Percentiles rank a stretch among this genome's conserved stretches.
These are phyloP conservation scores for Sclerotinia nivalis DNA, from an alignment of 2,329 filamentous ascomycete genomes.

Conservation along the genomic window DNA sequence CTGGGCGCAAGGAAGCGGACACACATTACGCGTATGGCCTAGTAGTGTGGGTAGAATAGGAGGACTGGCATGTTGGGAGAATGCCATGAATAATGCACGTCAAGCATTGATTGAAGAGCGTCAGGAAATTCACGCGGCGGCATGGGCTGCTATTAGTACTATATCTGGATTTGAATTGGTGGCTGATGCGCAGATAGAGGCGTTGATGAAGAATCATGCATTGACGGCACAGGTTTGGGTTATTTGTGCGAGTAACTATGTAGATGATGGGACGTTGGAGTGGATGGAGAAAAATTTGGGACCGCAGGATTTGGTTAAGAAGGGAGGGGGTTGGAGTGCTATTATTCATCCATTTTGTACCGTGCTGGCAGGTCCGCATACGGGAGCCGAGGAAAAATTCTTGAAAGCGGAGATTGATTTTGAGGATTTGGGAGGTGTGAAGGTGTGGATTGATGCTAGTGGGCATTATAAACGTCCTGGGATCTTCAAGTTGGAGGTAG, in stretches of 20 bases:
- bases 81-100: constrained; percentile 13
- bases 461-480: constrained; percentile 22
- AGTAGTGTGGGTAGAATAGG: constrained; percentile 3
- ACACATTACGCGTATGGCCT: not conserved
- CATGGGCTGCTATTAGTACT: not conserved
- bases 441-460: constrained; percentile 23
- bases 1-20: constrained; percentile 11
- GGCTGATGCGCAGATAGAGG: constrained; percentile 43
- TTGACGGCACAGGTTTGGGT: constrained; percentile 49
- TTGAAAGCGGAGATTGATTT: constrained; percentile 10
- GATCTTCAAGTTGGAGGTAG: constrained; percentile 3
- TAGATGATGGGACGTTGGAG: constrained; percentile 46
- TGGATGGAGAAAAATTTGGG: constrained; percentile 30
- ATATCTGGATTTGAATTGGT: not conserved
- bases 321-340: constrained; percentile 11
- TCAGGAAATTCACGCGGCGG: constrained; percentile 1
- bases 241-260: constrained; percentile 46
- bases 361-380: constrained; percentile 11
- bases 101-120: constrained; percentile 7
- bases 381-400: constrained; percentile 6
- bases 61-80: constrained; percentile 10
- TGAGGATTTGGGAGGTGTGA: not conserved
- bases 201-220: constrained; percentile 49
- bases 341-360: constrained; percentile 17
- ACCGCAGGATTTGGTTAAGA: constrained; percentile 3